These are phyloP conservation scores for Calonectria hawksworthii DNA, from an alignment of 2,329 filamentous ascomycete species.

Conservation along the genomic window DNA sequence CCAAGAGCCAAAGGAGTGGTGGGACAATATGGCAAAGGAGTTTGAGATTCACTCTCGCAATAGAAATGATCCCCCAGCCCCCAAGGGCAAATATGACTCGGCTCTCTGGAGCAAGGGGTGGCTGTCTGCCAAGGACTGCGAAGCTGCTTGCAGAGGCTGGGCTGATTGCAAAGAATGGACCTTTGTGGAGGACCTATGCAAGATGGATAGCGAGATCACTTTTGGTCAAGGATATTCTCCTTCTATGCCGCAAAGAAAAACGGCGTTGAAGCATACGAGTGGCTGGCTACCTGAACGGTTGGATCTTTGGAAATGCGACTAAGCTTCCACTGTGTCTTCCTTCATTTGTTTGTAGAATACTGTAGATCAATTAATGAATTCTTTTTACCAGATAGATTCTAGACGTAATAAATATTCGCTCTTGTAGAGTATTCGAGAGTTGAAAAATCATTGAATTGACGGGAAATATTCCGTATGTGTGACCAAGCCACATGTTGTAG, in stretches of 20 bases:
- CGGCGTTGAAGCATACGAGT: slow-evolving; percentile 41
- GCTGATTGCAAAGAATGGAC: slow-evolving; percentile 38
- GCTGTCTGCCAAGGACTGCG: slow-evolving; percentile 39
- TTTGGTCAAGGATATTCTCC: slow-evolving; percentile 42
- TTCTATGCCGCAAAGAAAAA: slow-evolving; percentile 42
- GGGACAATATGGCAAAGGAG: slow-evolving; percentile 40
- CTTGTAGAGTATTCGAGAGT: no score
- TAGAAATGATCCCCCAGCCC: slow-evolving; percentile 25
- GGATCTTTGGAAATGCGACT: slow-evolving; percentile 32
- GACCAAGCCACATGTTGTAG: no score
- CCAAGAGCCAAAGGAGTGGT: slow-evolving; percentile 37
- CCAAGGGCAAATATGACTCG: slow-evolving; percentile 31
- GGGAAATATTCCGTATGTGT: no score
- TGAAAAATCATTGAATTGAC: no score
- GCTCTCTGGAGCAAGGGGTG: slow-evolving; percentile 37
- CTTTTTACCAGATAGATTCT: not conserved
- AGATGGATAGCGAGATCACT: slow-evolving; percentile 43
- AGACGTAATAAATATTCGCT: no score
- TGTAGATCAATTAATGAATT: not conserved
- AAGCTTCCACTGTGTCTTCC: not conserved
- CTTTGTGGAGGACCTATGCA: slow-evolving; percentile 43
- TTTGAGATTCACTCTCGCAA: slow-evolving; percentile 41
- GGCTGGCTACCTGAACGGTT: slow-evolving; percentile 42
- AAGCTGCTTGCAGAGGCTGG: slow-evolving; percentile 41
- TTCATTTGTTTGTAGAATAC: not conserved